Evolutionary conservation across 805 yeast genomes (phyloP).

Genomic region (Candida pseudofarinosa): DNA sequence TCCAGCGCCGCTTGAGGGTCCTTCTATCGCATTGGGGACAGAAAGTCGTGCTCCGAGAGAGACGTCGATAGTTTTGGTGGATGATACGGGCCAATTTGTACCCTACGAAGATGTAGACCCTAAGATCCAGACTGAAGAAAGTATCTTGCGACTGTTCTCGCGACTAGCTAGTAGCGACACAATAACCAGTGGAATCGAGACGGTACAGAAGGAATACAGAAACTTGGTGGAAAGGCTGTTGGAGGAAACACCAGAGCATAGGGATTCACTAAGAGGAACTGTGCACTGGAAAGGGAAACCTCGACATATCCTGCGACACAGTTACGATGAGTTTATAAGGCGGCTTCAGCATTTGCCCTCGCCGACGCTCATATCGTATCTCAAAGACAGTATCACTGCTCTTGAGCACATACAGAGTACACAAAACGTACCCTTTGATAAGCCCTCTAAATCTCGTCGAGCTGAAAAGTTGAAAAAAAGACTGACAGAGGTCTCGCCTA

Average conservation of each 20-base stretch:
- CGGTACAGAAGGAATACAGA: background rate
- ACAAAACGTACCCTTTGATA: background rate
- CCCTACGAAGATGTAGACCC: background rate
- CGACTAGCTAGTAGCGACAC: background rate
- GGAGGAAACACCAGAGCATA: background rate
- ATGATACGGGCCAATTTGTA: background rate
- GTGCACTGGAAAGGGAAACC: background rate
- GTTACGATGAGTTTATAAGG: background rate
- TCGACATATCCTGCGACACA: background rate
- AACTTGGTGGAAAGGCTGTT: background rate
- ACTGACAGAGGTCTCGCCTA: background rate
- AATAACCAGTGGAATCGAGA: background rate
- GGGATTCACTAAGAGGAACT: background rate
- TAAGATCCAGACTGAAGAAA: background rate
- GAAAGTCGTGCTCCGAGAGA: background rate
- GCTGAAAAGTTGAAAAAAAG: background rate
- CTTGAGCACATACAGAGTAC: background rate
- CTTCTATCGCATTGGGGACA: background rate
- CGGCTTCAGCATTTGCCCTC: background rate
- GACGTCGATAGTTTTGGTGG: background rate
- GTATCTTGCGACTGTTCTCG: background rate
- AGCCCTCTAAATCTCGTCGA: background rate
- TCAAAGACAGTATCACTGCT: background rate
- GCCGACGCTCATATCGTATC: background rate
- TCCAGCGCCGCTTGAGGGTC: background rate